Base-by-base conservation (phyloP, 495 filamentous ascomycete species). In the Aspergillus haitiensis region DNA sequence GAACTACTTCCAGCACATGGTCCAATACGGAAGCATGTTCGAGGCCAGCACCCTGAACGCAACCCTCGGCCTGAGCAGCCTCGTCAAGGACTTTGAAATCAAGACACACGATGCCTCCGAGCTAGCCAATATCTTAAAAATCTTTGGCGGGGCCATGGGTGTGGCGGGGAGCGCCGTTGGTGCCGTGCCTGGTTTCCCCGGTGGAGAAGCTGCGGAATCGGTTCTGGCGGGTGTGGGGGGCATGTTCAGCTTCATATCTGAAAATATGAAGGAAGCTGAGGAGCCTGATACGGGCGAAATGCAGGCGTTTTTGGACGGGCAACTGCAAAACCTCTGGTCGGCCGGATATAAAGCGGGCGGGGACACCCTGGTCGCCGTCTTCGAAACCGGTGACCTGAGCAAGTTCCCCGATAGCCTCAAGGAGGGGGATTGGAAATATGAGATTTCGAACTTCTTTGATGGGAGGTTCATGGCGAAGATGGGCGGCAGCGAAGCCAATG, bases 381-480 rank as follows among this genome's bases (percentile, higher is more conserved):
- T 45, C 3, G 42, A 45, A 15, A 45, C 42, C 12, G 42, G 42
- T 1, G 42, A 45, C 18, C 13, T 45, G 12, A n/a, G 12, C 0
- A 35, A 52, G 10, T 52, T n/a, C 6, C 13, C 49, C 0, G 1
- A 2, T 7, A 35, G 33, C 33, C 21, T 3, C 10, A 21, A 18
- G 8, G 27, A 52, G 7, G 49, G 49, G 3, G 31, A 52, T 16
- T 52, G 21, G 8, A 32, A 52, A 0, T 52, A 8, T 6, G n/a
- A 21, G 13, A 13, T 52, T 11, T n/a, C 49, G 27, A 52, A 52
- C 27, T 52, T 52, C 49, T 52, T 52, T n/a, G 49, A 52, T 9
- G 49, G 49, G 27, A 27, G 31, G 49, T 52, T n/a, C 11, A 32
- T 52, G 49, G 31, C 31, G 27, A n/a, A 52, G 49, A 9, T 52